Base-by-base conservation (phyloP, 352 stramenopile species). In the Phytophthora fragariae region DNA sequence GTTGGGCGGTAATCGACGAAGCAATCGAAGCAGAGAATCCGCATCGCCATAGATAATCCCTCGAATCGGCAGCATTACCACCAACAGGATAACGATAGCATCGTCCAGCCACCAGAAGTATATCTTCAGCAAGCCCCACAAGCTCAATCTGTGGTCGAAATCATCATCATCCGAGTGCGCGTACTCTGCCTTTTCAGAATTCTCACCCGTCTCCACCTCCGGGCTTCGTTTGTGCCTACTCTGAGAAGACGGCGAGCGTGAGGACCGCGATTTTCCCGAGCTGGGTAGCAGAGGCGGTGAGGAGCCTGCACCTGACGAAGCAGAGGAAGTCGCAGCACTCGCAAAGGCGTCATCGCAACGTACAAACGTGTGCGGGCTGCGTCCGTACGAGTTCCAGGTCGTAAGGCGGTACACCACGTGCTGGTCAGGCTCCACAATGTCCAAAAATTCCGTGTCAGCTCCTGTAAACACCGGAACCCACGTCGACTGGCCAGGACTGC, bases 41-140 rank as follows among this genome's bases (percentile, higher is more conserved):
- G 88, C 89, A 65, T 96, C 89, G 0, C 89, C 89, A 39, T 94
- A 96, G 58, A 96, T 94, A 62, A 92, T 91, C 24, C 86, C 85
- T 37, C 89, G 88, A 54, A 96, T 89, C 7, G 88, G 89, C 15
- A 94, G 76, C 63, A 93, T 82, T 29, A 95, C 76, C 53, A 96
- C 86, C 17, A 93, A 57, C 17, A 88, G 86, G 12, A 96, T 73
- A 21, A 87, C 79, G 50, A 96, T 91, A 3, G 84, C 86, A 61
- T 96, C 89, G 56, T 96, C 87, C n/a, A 96, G 76, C 89, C 89
- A 96, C 87, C 88, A 96, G 35, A 94, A 75, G 65, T 93, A 93
- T 17, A 80, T 79, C 61, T 90, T 92, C 31, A 94, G 63, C 50
- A 88, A 39, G 9, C 73, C 70, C 54, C 86, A 84, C 24, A 85